These are phyloP conservation scores for Bryoerythrophyllum caledonicum DNA, from an alignment of 225 moss, liverwort and hornwort genomes.

Conservation along the genomic window DNA sequence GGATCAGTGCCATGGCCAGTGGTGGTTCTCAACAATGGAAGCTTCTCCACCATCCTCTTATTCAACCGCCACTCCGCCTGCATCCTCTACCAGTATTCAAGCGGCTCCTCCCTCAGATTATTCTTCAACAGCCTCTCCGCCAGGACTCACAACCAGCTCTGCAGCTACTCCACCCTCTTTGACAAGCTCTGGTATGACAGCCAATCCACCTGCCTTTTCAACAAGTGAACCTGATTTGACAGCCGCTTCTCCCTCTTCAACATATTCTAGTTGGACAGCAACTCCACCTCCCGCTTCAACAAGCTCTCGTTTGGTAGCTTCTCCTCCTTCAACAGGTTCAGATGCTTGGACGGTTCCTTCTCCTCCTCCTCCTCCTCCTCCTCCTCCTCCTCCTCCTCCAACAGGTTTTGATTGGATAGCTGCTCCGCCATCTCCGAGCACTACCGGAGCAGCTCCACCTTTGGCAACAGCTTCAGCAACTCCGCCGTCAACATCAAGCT, in stretches of 20 bases:
- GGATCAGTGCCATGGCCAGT: conserved; percentile 27
- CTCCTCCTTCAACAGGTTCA: background rate
- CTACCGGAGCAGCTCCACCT: conserved; percentile 11
- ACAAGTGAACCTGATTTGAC: background rate
- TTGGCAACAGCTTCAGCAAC: conserved; percentile 13
- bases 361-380: background rate
- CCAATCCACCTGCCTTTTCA: conserved; percentile 3
- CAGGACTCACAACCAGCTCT: conserved; percentile 12
- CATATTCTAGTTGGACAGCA: background rate
- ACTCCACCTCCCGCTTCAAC: background rate
- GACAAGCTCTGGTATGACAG: background rate
- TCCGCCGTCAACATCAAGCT: conserved; percentile 4
- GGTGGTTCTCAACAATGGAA: conserved; percentile 34
- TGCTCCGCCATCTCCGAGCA: background rate
- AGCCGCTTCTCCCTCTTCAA: background rate
- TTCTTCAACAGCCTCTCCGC: conserved; percentile 12
- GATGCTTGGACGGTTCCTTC: background rate
- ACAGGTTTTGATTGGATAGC: background rate
- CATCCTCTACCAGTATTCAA: conserved; percentile 3
- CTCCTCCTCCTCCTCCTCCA: background rate
- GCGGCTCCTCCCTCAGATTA: conserved; percentile 12
- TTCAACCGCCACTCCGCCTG: background rate
- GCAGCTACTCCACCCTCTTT: conserved; percentile 1
- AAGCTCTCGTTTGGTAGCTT: too few relatives aligned
- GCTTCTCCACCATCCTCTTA: conserved; percentile 27